phyloP scores from a whole-genome alignment of 768 basidiomycete species.

The Auricularia cornea region DNA sequence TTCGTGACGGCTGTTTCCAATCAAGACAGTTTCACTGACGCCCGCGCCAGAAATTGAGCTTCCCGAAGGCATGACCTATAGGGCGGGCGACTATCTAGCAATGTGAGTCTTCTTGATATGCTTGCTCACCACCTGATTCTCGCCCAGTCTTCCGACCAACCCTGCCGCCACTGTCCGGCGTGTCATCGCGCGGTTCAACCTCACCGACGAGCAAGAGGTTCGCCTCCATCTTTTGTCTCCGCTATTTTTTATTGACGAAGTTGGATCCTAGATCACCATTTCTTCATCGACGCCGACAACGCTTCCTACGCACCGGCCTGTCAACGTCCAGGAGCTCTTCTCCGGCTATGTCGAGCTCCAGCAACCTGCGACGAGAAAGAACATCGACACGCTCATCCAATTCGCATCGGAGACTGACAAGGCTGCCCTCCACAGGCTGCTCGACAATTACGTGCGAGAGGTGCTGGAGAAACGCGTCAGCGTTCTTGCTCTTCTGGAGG shows the following conservation, averaged over 20 bases:
- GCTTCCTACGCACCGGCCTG: conserved; percentile 31
- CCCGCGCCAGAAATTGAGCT: conserved; percentile 27
- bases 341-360: conserved; percentile 40
- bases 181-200: conserved; percentile 28
- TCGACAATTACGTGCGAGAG: conserved; percentile 23
- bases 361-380: conserved; percentile 37
- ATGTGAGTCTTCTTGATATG: conserved; percentile 22
- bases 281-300: conserved; percentile 31
- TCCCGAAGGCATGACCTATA: conserved; percentile 30
- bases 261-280: conserved; percentile 23
- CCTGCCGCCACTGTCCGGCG: conserved; percentile 31
- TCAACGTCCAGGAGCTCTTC: conserved; percentile 31
- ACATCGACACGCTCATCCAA: conserved; percentile 28
- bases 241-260: background rate
- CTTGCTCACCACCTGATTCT: background rate
- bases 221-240: background rate
- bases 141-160: conserved; percentile 32
- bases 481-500: conserved; percentile 36
- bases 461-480: conserved; percentile 31
- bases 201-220: conserved; percentile 34
- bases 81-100: conserved; percentile 41
- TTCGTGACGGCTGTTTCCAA: conserved; percentile 3
- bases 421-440: conserved; percentile 22
- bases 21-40: too few species aligned
- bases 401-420: conserved; percentile 9